Evolutionary conservation across 2,329 filamentous ascomycete species (phyloP).

Genomic region (Cladosporium colombiae): DNA sequence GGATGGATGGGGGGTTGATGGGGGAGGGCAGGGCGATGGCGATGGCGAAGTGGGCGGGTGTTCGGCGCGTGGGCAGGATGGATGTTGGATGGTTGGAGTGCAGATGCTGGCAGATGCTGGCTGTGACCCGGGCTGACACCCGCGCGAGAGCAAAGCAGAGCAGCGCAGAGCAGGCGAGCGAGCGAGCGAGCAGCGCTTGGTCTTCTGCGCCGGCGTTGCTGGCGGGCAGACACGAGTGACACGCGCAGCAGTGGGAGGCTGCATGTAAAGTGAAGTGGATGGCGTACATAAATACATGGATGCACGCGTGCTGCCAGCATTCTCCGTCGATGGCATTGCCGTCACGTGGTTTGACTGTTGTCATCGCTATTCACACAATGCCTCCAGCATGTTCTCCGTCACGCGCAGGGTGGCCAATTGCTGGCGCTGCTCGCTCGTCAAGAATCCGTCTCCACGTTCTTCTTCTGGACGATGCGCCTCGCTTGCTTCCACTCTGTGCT

Average conservation of each 20-base stretch:
- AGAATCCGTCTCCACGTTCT: not conserved
- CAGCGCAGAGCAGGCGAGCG: not conserved
- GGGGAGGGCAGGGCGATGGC: not conserved
- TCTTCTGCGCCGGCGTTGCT: not conserved
- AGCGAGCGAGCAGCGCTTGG: not conserved
- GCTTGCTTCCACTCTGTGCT: not conserved
- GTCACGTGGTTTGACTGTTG: not conserved
- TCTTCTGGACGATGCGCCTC: not conserved
- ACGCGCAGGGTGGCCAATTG: not conserved
- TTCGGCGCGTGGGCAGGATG: slow-evolving; percentile 1
- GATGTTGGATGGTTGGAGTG: slow-evolving; percentile 13
- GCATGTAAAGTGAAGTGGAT: not conserved
- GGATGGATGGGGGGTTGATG: not conserved
- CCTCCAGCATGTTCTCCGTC: not conserved
- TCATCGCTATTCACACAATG: not conserved
- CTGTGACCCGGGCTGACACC: not conserved
- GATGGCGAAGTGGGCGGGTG: not conserved
- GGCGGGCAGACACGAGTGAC: not conserved
- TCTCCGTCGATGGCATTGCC: not conserved
- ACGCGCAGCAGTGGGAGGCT: not conserved
- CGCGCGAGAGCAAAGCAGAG: not conserved
- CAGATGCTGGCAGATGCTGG: not conserved
- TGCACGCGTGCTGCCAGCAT: not conserved
- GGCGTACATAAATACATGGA: not conserved
- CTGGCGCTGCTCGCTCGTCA: not conserved